Conservation (phyloP, 805 yeast species). For the Isabelozyma heimii region DNA sequence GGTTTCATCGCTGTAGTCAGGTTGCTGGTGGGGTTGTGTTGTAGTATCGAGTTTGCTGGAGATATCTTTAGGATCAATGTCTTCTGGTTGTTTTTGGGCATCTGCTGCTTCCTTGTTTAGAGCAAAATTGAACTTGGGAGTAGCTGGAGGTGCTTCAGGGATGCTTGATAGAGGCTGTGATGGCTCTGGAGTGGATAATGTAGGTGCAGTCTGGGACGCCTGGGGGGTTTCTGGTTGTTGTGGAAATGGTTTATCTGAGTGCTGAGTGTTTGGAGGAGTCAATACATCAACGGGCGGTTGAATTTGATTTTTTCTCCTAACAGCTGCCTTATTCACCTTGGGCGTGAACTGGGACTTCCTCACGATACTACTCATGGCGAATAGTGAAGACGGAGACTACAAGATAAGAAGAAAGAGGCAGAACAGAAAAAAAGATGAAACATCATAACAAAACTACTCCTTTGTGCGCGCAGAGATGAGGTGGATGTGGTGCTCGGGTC, state of each 20-base stretch:
- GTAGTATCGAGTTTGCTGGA: slow-evolving; percentile 5
- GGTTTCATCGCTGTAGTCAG: slow-evolving; percentile 20
- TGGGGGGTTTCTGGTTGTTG: neutral
- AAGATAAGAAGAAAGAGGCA: neutral
- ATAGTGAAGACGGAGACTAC: neutral
- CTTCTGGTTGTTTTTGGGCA: slow-evolving; percentile 1
- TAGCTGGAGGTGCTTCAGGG: neutral
- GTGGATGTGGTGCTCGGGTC: too few species aligned
- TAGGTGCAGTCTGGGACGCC: neutral
- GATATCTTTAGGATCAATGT: slow-evolving; percentile 26
- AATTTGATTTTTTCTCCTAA: slow-evolving; percentile 15
- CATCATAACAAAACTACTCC: neutral
- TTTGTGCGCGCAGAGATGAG: too few species aligned
- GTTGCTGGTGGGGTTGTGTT: slow-evolving; percentile 8
- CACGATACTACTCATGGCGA: slow-evolving; percentile 44
- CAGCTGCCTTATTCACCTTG: slow-evolving; percentile 34
- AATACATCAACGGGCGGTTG: slow-evolving; percentile 4
- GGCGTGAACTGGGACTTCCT: slow-evolving; percentile 64
- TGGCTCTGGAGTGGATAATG: neutral
- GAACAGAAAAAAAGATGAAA: neutral
- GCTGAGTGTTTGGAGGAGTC: neutral
- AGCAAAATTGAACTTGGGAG: neutral
- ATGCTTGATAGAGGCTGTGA: neutral
- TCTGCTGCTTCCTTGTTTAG: slow-evolving; percentile 4
- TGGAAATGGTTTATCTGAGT: too few species aligned